These are phyloP conservation scores for Silene latifolia DNA, from an alignment of 148 eudicot genomes.

Conservation along the genomic window DNA sequence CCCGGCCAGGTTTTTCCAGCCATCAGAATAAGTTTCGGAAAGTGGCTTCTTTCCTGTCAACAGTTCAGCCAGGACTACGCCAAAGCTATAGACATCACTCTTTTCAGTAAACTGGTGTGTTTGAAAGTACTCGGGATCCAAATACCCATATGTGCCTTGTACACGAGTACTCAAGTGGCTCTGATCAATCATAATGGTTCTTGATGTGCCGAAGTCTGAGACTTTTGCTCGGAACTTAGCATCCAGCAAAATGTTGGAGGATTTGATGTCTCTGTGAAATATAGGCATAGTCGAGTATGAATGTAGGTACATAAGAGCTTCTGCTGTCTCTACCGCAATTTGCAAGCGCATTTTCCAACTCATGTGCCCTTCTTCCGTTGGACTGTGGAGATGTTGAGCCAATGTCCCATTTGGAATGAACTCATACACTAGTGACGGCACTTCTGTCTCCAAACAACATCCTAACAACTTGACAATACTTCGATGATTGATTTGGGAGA, in stretches of 20 bases:
- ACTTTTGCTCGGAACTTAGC: constrained; percentile 17
- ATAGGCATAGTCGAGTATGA: constrained; percentile 23
- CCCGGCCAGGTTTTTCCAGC: constrained; percentile 16
- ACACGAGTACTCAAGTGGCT: constrained; percentile 24
- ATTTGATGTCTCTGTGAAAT: constrained; percentile 24
- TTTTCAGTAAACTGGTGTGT: constrained; percentile 22
- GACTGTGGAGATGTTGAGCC: constrained; percentile 18
- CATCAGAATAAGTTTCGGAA: constrained; percentile 4
- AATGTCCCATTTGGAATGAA: constrained; percentile 20
- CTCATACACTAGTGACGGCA: constrained; percentile 25
- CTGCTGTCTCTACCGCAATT: constrained; percentile 17
- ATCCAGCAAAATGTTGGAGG: constrained; percentile 22
- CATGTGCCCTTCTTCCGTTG: constrained; percentile 12
- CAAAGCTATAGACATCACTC: constrained; percentile 30
- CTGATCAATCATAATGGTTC: constrained; percentile 20
- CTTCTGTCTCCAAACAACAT: constrained; percentile 25
- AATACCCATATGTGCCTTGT: constrained; percentile 21
- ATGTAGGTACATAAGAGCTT: constrained; percentile 23
- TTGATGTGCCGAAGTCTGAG: constrained; percentile 24
- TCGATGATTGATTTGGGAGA: constrained; percentile 26
- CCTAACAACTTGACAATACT: constrained; percentile 25
- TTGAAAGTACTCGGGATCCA: constrained; percentile 27
- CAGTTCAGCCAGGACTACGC: constrained; percentile 26
- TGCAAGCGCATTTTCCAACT: constrained; percentile 24
- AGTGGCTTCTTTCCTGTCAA: constrained; percentile 19